A percentile compares a stretch with the other conserved stretches of the same genome.
Evolutionary conservation across 2,329 filamentous ascomycete genomes (phyloP).

Genomic region (Emericellopsis cladophorae): DNA sequence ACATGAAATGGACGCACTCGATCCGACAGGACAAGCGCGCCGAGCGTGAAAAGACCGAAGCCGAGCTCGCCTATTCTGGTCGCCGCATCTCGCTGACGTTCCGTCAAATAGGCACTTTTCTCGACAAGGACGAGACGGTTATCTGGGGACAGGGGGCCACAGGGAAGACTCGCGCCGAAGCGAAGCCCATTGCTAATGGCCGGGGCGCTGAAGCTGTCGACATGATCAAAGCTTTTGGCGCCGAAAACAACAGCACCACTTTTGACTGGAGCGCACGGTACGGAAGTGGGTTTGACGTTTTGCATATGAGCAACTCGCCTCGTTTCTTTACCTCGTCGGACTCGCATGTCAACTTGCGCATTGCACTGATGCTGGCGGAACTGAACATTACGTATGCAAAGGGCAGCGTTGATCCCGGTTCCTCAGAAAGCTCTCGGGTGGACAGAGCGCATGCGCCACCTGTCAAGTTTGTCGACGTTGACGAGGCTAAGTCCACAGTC

Average conservation of each 20-base stretch:
- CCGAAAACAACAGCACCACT: constrained; percentile 62
- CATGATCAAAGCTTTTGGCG: constrained; percentile 70
- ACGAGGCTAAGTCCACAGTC: constrained; percentile 29
- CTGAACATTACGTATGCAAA: constrained; percentile 31
- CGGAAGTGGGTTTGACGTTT: constrained; percentile 71
- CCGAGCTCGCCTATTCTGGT: constrained; percentile 61
- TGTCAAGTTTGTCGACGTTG: constrained; percentile 43
- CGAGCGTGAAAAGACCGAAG: constrained; percentile 48
- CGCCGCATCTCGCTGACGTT: constrained; percentile 89
- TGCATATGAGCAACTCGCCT: constrained; percentile 47
- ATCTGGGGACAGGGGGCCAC: constrained; percentile 93
- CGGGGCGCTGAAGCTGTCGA: constrained; percentile 49
- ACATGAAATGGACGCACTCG: constrained; percentile 81
- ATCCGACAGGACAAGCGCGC: constrained; percentile 78
- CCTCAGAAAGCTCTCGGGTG: not conserved
- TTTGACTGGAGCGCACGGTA: constrained; percentile 71
- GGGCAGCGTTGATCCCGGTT: constrained; percentile 20
- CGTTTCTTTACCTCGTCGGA: constrained; percentile 38
- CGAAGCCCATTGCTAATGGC: constrained; percentile 55
- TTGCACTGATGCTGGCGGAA: constrained; percentile 37
- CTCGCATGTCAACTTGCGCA: constrained; percentile 30
- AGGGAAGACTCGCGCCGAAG: constrained; percentile 48
- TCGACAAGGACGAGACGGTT: constrained; percentile 45
- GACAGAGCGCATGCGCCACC: constrained; percentile 6
- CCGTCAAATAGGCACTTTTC: constrained; percentile 74